Evolutionary conservation across 2,329 filamentous ascomycete genomes (phyloP), one percentile per base, ranked within the genome.

Genomic region (Diaporthe citrichinensis): DNA sequence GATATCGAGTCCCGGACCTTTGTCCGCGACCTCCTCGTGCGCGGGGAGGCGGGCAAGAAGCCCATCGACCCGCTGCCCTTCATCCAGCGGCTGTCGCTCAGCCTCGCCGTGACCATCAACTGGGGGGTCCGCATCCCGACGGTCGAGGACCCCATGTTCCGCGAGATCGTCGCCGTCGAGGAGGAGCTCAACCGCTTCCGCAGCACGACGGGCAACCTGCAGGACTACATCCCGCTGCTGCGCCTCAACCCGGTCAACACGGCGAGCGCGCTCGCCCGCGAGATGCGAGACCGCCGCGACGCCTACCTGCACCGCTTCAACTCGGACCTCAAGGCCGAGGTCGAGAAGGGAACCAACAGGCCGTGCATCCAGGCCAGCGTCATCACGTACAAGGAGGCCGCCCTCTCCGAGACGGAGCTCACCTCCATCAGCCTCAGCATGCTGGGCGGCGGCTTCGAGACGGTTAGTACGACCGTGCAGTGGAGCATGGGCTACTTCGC

Each of bases 1-100:
- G 91, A 93, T 78, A 88, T 92, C 39, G 92, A 93, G 79, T 88
- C 89, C 86, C 67, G 91, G 57, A 81, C 80, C 6, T 83, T 90
- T 69, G 90, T 93, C 81, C 89, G 88, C 74, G 92, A 93, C 77
- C 86, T 93, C 73, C 46, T 76, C 17, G 53, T 23, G 3, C 85
- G 92, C 73, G 82, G 85, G n/a, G 88, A 92, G 78, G 88, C 87
- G 75, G 92, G 91, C 3, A 17, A 17, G 41, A 68, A 58, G n/a
- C 74, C 76, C 41, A 73, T 78, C 17, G 74, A 77, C 69, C 76
- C 76, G 17, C 72, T 74, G 7, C 68, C 73, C 14, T 72, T 77
- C 46, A 75, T 77, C 55, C 75, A 77, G 59, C 71, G 76, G 12
- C 75, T 78, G 10, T 71, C 77, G 14, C 76, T 78, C 10, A 77